Evolutionary conservation across 495 filamentous ascomycete species (phyloP).

Genomic region (Aspergillus affinis): DNA sequence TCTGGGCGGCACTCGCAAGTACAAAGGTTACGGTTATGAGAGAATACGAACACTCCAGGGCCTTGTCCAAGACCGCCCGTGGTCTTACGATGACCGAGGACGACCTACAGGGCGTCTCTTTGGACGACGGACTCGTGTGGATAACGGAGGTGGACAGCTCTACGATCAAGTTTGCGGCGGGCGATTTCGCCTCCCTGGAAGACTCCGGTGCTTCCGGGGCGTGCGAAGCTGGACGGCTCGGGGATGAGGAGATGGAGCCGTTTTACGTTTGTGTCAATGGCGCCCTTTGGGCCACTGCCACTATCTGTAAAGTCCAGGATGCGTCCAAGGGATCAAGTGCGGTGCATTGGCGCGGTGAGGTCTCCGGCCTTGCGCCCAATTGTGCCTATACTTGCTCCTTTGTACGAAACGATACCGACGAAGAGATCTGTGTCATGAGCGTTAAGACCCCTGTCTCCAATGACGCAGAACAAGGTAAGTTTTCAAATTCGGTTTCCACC

Average conservation of each 20-base stretch:
- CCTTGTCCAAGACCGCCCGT: conserved; percentile 68
- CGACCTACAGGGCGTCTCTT: conserved; percentile 77
- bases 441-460: conserved; percentile 76
- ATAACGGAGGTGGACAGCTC: conserved; percentile 80
- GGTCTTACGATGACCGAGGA: conserved; percentile 71
- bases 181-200: conserved; percentile 56
- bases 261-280: conserved; percentile 90
- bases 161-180: conserved; percentile 79
- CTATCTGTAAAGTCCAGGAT: conserved; percentile 57
- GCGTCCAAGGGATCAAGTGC: conserved; percentile 51
- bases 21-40: conserved; percentile 93
- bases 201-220: conserved; percentile 31
- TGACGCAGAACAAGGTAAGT: conserved; percentile 62
- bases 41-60: conserved; percentile 85
- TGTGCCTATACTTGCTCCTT: conserved; percentile 87
- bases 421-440: conserved; percentile 73
- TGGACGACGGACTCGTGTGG: conserved; percentile 81
- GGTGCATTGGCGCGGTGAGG: conserved; percentile 72
- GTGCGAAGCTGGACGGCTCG: conserved; percentile 35
- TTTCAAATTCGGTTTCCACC: neutral
- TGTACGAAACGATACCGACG: conserved; percentile 68
- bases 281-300: conserved; percentile 81
- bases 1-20: conserved; percentile 92
- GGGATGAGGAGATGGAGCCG: conserved; percentile 59
- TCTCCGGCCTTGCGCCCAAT: conserved; percentile 82